phyloP scores from a whole-genome alignment of 768 basidiomycete species.

The Phaeolepiota aurea region DNA sequence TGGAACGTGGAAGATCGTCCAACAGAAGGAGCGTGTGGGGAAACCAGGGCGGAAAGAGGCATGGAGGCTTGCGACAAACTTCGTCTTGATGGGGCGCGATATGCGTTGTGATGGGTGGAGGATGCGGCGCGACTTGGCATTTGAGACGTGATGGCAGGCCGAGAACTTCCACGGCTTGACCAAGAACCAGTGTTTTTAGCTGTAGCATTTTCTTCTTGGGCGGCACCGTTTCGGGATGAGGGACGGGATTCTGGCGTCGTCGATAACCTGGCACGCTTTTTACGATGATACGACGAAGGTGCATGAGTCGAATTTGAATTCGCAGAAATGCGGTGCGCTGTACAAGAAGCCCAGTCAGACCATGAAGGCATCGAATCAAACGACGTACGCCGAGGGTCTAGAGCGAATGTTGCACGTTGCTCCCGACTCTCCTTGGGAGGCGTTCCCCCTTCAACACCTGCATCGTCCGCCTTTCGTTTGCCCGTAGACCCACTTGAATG shows the following conservation, averaged over 20 bases:
- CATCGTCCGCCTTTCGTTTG: constrained; percentile 70
- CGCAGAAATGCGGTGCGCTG: constrained; percentile 47
- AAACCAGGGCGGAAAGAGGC: constrained; percentile 69
- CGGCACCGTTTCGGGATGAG: constrained; percentile 19
- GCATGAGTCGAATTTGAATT: constrained; percentile 43
- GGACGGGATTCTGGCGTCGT: constrained; percentile 30
- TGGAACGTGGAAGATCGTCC: constrained; percentile 53
- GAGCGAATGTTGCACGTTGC: constrained; percentile 51
- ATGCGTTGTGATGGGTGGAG: constrained; percentile 8
- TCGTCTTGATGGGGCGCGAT: constrained; percentile 32
- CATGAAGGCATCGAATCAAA: constrained; percentile 8
- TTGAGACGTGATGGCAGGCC: neutral
- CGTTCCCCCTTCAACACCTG: constrained; percentile 46
- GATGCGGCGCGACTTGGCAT: constrained; percentile 3
- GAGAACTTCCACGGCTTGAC: constrained; percentile 30
- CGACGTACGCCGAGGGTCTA: constrained; percentile 52
- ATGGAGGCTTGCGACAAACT: constrained; percentile 70
- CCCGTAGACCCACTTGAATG: constrained; percentile 34
- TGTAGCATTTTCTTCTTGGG: constrained; percentile 21
- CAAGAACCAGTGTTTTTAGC: constrained; percentile 37
- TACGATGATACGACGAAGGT: constrained; percentile 62
- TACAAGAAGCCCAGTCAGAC: constrained; percentile 12
- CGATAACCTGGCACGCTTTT: constrained; percentile 59
- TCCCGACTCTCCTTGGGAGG: constrained; percentile 56
- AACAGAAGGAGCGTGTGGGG: constrained; percentile 72